These are phyloP conservation scores for Tolypocladium nubicola DNA, from an alignment of 2,329 filamentous ascomycete species.

Conservation along the genomic window DNA sequence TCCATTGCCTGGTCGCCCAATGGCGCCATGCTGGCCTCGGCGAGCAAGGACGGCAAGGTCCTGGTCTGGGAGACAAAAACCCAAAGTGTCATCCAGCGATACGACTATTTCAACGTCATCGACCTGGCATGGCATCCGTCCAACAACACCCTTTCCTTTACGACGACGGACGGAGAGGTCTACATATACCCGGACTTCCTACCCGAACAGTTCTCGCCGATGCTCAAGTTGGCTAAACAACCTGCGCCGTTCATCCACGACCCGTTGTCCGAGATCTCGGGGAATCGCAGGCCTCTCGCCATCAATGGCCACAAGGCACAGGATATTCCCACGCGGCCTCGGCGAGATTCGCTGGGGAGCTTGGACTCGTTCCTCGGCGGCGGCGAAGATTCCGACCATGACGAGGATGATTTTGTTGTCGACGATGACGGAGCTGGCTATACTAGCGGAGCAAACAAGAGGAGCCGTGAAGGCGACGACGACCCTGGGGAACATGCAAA, in stretches of 20 bases:
- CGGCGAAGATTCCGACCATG: slow-evolving; percentile 39
- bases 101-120: slow-evolving; percentile 75
- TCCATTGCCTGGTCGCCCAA: slow-evolving; percentile 91
- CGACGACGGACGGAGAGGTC: slow-evolving; percentile 83
- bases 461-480: slow-evolving; percentile 42
- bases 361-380: slow-evolving; percentile 72
- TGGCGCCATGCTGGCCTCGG: slow-evolving; percentile 71
- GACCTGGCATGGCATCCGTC: slow-evolving; percentile 85
- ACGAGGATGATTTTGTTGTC: slow-evolving; percentile 74
- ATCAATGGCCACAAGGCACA: slow-evolving; percentile 44
- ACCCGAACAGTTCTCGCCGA: slow-evolving; percentile 42
- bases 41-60: slow-evolving; percentile 57
- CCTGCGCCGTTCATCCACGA: slow-evolving; percentile 82
- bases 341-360: slow-evolving; percentile 60
- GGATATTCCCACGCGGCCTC: slow-evolving; percentile 34
- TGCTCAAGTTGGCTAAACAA: slow-evolving; percentile 51
- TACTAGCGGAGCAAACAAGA: slow-evolving; percentile 45
- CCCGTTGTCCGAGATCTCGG: slow-evolving; percentile 57
- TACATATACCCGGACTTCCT: slow-evolving; percentile 75
- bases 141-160: slow-evolving; percentile 83
- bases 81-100: slow-evolving; percentile 67
- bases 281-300: slow-evolving; percentile 46
- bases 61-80: slow-evolving; percentile 84
- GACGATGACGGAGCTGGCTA: slow-evolving; percentile 96
- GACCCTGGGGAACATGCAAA: slow-evolving; percentile 28